Conservation (phyloP, 2,329 filamentous ascomycete species). For the Beauveria brongniartii region DNA sequence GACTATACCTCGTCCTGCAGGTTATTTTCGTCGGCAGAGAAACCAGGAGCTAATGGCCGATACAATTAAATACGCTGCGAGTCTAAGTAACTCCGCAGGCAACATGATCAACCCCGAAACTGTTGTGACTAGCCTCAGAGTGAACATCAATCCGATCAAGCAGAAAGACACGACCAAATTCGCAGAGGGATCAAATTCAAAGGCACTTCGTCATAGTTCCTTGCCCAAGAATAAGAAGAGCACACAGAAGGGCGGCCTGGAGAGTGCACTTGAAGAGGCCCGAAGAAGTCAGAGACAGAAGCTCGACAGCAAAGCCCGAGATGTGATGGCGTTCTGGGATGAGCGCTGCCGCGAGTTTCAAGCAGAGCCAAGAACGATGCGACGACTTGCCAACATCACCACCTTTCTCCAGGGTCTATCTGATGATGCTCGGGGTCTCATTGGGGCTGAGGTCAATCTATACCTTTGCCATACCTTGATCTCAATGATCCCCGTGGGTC, state of each 20-base stretch:
- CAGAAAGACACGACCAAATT: background rate
- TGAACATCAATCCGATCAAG: conserved; percentile 13
- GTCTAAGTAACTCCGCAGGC: conserved; percentile 56
- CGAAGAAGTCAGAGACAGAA: conserved; percentile 12
- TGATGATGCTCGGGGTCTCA: conserved; percentile 19
- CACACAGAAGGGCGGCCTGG: background rate
- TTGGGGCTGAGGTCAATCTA: conserved; percentile 26
- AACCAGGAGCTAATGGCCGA: conserved; percentile 62
- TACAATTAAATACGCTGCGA: conserved; percentile 60
- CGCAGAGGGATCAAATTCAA: background rate
- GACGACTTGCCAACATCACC: conserved; percentile 38
- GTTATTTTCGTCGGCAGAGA: conserved; percentile 29
- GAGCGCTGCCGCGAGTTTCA: conserved; percentile 33
- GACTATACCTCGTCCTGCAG: conserved; percentile 15
- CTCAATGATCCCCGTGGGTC: background rate
- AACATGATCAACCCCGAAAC: conserved; percentile 57
- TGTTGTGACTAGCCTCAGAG: conserved; percentile 33
- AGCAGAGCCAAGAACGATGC: conserved; percentile 31
- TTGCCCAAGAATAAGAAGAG: conserved; percentile 18
- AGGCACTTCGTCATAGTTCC: background rate
- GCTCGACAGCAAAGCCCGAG: conserved; percentile 6
- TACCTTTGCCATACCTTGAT: conserved; percentile 26
- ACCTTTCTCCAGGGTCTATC: conserved; percentile 37
- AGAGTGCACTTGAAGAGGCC: conserved; percentile 11
- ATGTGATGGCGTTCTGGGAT: conserved; percentile 10